Evolutionary conservation across 2,329 filamentous ascomycete genomes (phyloP), one percentile per base, ranked within the genome.

Genomic region (Xylaria sp.): DNA sequence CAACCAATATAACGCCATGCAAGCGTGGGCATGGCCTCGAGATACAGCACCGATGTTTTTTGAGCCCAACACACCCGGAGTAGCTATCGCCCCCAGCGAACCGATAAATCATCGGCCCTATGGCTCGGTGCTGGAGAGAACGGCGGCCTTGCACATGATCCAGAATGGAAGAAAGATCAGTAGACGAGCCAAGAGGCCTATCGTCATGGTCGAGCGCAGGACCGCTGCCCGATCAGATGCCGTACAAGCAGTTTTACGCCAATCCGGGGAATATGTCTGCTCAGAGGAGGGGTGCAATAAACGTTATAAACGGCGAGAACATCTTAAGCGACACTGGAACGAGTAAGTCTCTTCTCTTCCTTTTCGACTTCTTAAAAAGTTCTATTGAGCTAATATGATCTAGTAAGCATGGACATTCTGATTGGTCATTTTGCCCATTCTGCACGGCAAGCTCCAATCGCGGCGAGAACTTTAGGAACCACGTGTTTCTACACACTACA

Each of bases 241-340:
- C 15, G 37, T 37, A 37, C 28, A 32, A 34, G 52, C 52, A 12
- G 8, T 55, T 18, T n/a, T 55, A 20, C 20, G 7, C 15, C 8
- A 13, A 10, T 10, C 52, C 8, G 52, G 52, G 6, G n/a, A 13
- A 55, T 28, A 55, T 18, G 46, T 20, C 1, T 67, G 65, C 20
- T 1, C 20, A 0, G 12, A 15, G 2, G 8, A 6, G 2, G 2
- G 2, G 0, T 88, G 86, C 75, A 75, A 63, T 10, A 66, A 69
- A 54, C 74, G 84, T 8, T 87, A 86, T 69, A 84, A 85, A 72
- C 81, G 86, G 65, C 84, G 84, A 28, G 87, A 89, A 76, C 87
- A 89, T 70, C 78, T 88, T 20, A 88, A 88, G 79, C 82, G 87
- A 34, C 87, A 89, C 74, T 81, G 84, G 61, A 81, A 82, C 63